Evolutionary conservation across 148 eudicot genomes (phyloP), one percentile per base, ranked within the genome.

Genomic region (Persicaria tinctoria): DNA sequence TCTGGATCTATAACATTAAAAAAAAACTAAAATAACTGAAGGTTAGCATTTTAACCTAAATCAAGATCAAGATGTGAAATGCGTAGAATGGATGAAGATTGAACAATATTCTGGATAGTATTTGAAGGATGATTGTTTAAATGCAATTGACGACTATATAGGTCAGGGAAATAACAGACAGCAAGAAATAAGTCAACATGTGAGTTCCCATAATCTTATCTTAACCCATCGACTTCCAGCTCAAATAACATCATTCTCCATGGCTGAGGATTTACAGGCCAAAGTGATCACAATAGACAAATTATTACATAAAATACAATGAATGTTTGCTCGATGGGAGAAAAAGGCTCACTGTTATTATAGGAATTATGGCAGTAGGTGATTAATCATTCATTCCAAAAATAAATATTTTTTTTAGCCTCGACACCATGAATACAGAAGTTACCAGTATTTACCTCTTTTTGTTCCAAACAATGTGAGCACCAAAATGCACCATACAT

Each of bases 401-500:
- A 60, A 3, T 8, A 3, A 27, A 12, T 20, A 20, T 1, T 8
- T 9, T 9, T 20, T 20, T 20, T 60, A 20, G 14, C 44, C 68
- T 64, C n/a, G 12, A 64, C 46, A 11, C 13, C 2, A 46, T 64
- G n/a, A 13, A 64, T 38, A 64, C 47, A 64, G 66, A 13, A 38
- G 70, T 64, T 64, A 64, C 46, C 5, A n/a, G 17, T 71, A 48
- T 8, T 17, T 85, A 93, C 98, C 94, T 91, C 83, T 74, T 92
- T 95, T 73, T 95, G 98, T 73, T 95, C 96, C 63, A 78, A 75
- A 79, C 97, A 95, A 80, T 95, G 98, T 18, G 96, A 84, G 84
- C 98, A 95, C 98, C 98, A 95, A 79, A 95, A 95, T 74, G 98
- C 98, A 47, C 97, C 98, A 78, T 92, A 95, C 89, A 95, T 85